A percentile compares a stretch with the other conserved stretches of the same genome.
Evolutionary conservation across 805 yeast species (phyloP).

Genomic region (Barnettozyma sp.): DNA sequence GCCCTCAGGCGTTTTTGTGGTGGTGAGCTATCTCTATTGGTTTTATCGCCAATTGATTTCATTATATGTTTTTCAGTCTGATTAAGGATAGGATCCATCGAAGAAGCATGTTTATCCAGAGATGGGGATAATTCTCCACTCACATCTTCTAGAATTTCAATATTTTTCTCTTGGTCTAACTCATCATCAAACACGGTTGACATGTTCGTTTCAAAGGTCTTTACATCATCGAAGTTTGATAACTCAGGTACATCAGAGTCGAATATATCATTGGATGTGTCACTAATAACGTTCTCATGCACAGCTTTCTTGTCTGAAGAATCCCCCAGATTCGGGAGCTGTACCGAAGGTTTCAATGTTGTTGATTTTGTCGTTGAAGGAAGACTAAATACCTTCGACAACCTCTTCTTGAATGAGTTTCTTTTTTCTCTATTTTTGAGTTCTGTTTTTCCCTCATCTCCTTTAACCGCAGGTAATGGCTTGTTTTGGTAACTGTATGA

Average conservation of each 20-base stretch:
- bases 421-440: conserved; percentile 5
- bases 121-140: background rate
- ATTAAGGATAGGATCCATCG: background rate
- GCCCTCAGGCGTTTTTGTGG: background rate
- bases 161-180: conserved; percentile 1
- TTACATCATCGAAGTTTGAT: conserved; percentile 13
- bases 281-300: background rate
- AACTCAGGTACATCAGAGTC: conserved; percentile 14
- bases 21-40: background rate
- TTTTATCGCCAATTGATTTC: background rate
- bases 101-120: background rate
- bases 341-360: background rate
- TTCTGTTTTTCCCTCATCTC: conserved; percentile 4
- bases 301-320: too few species aligned
- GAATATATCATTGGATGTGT: background rate
- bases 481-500: conserved; percentile 20
- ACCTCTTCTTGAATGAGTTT: conserved; percentile 17
- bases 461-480: too few species aligned
- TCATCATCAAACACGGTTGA: conserved; percentile 20
- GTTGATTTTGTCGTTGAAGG: background rate
- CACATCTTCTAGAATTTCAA: conserved; percentile 1
- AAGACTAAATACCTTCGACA: conserved; percentile 19
- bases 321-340: background rate
- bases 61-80: too few species aligned
- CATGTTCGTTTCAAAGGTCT: conserved; percentile 23